phyloP scores from a whole-genome alignment of 2,329 filamentous ascomycete genomes.

The Cercospora sesami region DNA sequence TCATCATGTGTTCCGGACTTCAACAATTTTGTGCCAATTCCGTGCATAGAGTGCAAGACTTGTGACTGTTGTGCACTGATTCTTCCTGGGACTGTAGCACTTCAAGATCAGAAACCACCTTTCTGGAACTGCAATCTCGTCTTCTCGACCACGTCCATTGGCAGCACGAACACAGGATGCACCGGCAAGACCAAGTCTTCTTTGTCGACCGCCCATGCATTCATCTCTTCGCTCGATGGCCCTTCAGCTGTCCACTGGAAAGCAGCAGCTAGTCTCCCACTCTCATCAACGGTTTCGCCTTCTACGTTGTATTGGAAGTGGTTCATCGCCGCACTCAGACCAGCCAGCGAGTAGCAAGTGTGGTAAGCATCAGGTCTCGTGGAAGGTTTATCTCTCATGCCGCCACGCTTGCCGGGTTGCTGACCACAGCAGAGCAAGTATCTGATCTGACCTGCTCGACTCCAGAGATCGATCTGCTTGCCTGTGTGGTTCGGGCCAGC shows the following conservation, averaged over 20 bases:
- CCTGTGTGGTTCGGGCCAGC: slow-evolving; percentile 50
- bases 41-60: background rate
- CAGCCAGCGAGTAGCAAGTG: slow-evolving; percentile 85
- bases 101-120: slow-evolving; percentile 14
- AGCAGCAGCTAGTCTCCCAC: slow-evolving; percentile 40
- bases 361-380: slow-evolving; percentile 91
- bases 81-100: background rate
- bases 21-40: background rate
- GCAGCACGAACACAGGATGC: slow-evolving; percentile 85
- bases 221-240: slow-evolving; percentile 52
- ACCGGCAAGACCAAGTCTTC: slow-evolving; percentile 67
- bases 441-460: slow-evolving; percentile 77
- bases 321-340: slow-evolving; percentile 80
- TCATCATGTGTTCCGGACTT: background rate
- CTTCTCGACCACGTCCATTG: slow-evolving; percentile 64
- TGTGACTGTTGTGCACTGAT: background rate
- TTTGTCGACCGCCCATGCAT: slow-evolving; percentile 63
- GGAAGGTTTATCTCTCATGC: slow-evolving; percentile 88
- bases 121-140: slow-evolving; percentile 29
- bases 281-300: slow-evolving; percentile 20
- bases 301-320: slow-evolving; percentile 49
- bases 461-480: slow-evolving; percentile 60
- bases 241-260: slow-evolving; percentile 52
- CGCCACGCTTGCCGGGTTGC: slow-evolving; percentile 65
- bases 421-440: slow-evolving; percentile 93